Evolutionary conservation across 2,329 filamentous ascomycete species (phyloP).

Genomic region (Ceratocystis cubensis): DNA sequence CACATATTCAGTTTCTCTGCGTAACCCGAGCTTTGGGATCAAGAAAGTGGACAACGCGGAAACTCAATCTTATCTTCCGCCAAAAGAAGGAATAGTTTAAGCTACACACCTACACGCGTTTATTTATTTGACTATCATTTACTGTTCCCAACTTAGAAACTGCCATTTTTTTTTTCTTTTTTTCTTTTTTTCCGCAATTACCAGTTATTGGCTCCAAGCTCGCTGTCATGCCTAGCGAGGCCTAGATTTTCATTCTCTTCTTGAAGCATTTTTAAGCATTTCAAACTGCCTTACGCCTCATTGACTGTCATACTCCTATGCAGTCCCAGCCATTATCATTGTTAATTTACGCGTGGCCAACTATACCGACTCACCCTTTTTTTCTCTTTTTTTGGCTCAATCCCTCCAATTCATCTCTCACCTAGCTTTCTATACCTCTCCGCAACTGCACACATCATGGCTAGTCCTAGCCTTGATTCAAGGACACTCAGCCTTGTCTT

Average conservation of each 20-base stretch:
- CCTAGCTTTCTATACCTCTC: background rate
- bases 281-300: no score
- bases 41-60: background rate
- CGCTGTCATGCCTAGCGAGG: no score
- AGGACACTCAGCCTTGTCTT: conserved; percentile 42
- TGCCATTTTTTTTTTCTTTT: background rate
- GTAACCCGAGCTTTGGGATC: background rate
- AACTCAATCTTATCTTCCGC: background rate
- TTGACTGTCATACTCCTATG: background rate
- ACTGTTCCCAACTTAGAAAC: background rate
- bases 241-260: no score
- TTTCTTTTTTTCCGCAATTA: background rate
- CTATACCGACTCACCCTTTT: background rate
- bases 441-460: conserved; percentile 28
- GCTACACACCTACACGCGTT: background rate
- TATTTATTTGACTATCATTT: background rate
- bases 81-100: background rate
- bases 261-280: no score
- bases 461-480: conserved; percentile 37
- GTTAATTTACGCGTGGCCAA: background rate
- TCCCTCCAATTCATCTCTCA: conserved; percentile 9
- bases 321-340: background rate
- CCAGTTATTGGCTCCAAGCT: background rate
- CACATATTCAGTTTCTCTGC: background rate
- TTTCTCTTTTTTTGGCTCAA: background rate